phyloP scores from a whole-genome alignment of 2,329 filamentous ascomycete genomes.

The Hortaea sp. region DNA sequence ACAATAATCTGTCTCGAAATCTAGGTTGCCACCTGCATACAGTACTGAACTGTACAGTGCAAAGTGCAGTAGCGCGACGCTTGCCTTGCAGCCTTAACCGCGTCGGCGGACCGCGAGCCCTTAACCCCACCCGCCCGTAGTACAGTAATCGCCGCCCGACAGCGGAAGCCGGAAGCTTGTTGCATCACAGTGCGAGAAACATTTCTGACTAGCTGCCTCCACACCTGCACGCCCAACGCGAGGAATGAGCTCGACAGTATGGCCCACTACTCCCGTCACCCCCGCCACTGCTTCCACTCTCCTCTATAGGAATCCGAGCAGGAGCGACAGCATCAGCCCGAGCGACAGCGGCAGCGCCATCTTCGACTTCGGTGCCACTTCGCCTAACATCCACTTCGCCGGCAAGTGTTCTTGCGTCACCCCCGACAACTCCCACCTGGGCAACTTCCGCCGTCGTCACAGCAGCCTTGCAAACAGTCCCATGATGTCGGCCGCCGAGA shows the following conservation, averaged over 20 bases:
- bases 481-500: constrained; percentile 18
- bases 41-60: neutral
- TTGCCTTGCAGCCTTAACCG: neutral
- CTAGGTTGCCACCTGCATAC: neutral
- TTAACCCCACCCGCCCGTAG: neutral
- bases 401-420: constrained; percentile 21
- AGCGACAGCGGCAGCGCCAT: neutral
- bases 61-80: neutral
- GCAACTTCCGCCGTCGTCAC: constrained; percentile 23
- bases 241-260: neutral
- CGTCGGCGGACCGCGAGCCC: neutral
- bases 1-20: too few relatives aligned
- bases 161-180: neutral
- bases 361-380: neutral
- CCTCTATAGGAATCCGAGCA: neutral
- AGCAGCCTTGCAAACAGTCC: constrained; percentile 22
- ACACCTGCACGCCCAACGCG: neutral
- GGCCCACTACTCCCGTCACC: neutral
- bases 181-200: neutral
- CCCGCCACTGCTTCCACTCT: neutral
- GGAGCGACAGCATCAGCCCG: neutral
- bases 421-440: constrained; percentile 19
- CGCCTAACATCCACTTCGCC: constrained; percentile 15
- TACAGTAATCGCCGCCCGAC: neutral
- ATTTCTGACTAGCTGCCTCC: neutral